Base-by-base conservation (phyloP, 2,329 filamentous ascomycete genomes). In the Nemania sp. region DNA sequence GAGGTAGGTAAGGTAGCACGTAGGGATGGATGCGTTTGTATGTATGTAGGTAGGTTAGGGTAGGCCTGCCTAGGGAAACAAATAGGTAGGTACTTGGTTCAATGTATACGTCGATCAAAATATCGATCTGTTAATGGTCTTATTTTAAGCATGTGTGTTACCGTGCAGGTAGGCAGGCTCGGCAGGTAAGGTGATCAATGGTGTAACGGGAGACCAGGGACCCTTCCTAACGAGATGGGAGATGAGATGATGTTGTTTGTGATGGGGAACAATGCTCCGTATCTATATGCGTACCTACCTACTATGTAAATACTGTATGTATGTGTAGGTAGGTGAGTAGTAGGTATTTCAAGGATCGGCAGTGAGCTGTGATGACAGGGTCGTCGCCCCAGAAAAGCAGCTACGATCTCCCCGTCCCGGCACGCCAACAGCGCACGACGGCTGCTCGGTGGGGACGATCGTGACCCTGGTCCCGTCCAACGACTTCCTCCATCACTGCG, bases 201-300 rank as follows among this genome's bases (percentile, higher is more conserved):
- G 55, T 54, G 55, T 61, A 55, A 57, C 56, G 52, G 35, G 32
- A 51, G 35, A 49, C 52, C 27, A 56, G 68, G 61, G 49, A 35
- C 57, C 38, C 47, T 64, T 70, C 64, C 60, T 5, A 67, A 52
- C 52, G 63, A n/a, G 67, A 64, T 62, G 55, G 52, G 64, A 15
- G 47, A 53, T 56, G 59, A 24, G 43, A 27, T 51, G 47, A 51
- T 26, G 47, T n/a, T n/a, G n/a, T n/a, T n/a, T 32, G 29, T 32
- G 47, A 27, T 5, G 4, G 41, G 58, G 54, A 51, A 54, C n/a
- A 52, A 57, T 56, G 55, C 38, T 51, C 60, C 54, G 60, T 60
- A 43, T 56, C 47, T 63, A 60, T 54, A 58, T 62, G 18, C 22
- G 41, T 11, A 35, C 32, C 11, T 35, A 35, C 38, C 15, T 41